Base-by-base conservation (phyloP, 176 grass and related monocot genomes). In the Thinopyrum elongatum region DNA sequence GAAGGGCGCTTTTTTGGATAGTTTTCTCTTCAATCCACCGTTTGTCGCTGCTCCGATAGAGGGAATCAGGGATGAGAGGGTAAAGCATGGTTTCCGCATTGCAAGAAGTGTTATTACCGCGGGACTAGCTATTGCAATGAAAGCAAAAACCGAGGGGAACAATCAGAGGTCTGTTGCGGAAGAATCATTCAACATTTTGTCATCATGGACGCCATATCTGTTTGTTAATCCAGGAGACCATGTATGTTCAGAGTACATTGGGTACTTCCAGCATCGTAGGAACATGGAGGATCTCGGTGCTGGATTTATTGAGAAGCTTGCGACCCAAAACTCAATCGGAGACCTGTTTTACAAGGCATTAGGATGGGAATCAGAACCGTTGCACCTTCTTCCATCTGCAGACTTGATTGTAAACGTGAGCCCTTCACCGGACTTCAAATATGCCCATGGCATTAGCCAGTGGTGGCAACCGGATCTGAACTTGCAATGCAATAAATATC, bases 21-120 rank as follows among this genome's bases (percentile, higher is more conserved):
- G 92, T 36, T 99, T 91, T 92, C 85, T 99, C 44, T 99, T 99
- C 60, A 96, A 99, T 67, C 97, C 97, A 51, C 97, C 97, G 11
- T 99, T 96, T 84, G 67, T 89, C 12, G 88, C 90, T 14, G 85
- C 97, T 85, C 94, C 97, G 78, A 88, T 99, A 28, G 97, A 99
- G 82, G 89, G 86, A 80, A 99, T 99, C 81, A 88, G 51, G 66
- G 80, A 99, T 79, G 90, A 94, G 85, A 93, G 80, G 47, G 92
- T 99, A 35, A 99, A 93, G 85, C 86, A 94, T 21, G 94, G 97
- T 79, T 96, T 99, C 66, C 92, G 97, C 21, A 74, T 99, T 1
- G 97, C 94, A 47, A 82, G 82, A 71, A 96, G 97, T n/a, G 74
- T 99, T 35, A 86, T 99, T 65, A 94, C 97, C 0, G 94, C 94